Conservation (phyloP, 2,329 filamentous ascomycete species). For the Ophiocordyceps australis region DNA sequence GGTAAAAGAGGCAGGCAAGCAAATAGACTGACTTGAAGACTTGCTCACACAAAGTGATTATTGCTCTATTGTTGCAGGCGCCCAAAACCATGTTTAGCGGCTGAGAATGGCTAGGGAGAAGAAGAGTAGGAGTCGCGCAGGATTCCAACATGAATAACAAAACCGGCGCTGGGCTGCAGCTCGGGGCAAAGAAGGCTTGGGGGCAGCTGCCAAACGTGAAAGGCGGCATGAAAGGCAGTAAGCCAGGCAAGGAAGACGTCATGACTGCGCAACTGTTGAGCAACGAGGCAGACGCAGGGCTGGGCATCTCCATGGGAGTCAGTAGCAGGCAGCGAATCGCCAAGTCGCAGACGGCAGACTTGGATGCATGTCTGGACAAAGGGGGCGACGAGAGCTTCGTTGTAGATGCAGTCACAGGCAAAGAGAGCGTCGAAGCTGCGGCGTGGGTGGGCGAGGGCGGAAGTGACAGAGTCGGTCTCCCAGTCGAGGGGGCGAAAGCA, state of each 20-base stretch:
- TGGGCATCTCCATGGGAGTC: conserved; percentile 4
- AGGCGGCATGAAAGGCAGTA: conserved; percentile 42
- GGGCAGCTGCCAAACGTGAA: conserved; percentile 61
- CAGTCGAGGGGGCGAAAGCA: conserved; percentile 57
- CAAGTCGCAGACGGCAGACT: conserved; percentile 40
- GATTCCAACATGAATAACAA: conserved; percentile 66
- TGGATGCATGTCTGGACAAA: conserved; percentile 71
- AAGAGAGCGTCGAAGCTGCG: conserved; percentile 53
- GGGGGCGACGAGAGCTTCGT: conserved; percentile 66
- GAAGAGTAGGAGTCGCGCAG: conserved; percentile 18
- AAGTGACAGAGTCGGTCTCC: conserved; percentile 46
- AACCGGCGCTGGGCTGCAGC: conserved; percentile 49
- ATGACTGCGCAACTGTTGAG: conserved; percentile 72
- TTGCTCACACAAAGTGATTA: too few species aligned
- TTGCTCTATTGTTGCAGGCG: too few species aligned
- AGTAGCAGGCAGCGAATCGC: too few species aligned
- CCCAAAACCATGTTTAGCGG: too few species aligned
- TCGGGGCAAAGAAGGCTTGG: conserved; percentile 40
- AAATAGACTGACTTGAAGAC: too few species aligned
- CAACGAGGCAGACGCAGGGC: conserved; percentile 61
- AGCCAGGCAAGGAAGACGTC: conserved; percentile 79
- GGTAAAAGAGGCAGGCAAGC: too few species aligned
- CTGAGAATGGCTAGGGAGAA: too few species aligned
- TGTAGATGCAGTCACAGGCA: conserved; percentile 91
- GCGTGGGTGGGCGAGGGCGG: conserved; percentile 15